Percentiles rank a stretch among this genome's conserved stretches.
Conservation (phyloP, 495 filamentous ascomycete species). For the Daldinia loculata region DNA sequence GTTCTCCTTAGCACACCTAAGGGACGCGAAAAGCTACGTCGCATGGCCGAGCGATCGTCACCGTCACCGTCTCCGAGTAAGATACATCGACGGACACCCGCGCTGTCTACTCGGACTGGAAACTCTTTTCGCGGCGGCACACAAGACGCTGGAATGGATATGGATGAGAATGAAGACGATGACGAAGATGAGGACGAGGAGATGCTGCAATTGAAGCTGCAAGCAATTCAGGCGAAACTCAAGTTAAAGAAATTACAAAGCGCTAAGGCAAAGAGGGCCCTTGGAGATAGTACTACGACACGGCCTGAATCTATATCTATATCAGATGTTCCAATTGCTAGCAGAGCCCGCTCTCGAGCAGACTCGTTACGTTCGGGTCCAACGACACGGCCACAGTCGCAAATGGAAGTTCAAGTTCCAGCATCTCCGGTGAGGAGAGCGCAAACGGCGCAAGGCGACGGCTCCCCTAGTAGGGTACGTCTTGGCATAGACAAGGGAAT, state of each 20-base stretch:
- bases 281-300: conserved; percentile 37
- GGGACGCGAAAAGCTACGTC: conserved; percentile 74
- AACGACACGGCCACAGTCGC: conserved; percentile 47
- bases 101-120: conserved; percentile 24
- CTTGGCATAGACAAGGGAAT: conserved; percentile 92
- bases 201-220: conserved; percentile 80
- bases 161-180: conserved; percentile 69
- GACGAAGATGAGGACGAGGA: conserved; percentile 91
- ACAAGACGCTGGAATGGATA: conserved; percentile 49
- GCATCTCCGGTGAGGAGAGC: conserved; percentile 74
- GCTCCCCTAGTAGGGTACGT: conserved; percentile 79
- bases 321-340: conserved; percentile 30
- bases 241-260: conserved; percentile 89
- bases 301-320: conserved; percentile 33
- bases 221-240: conserved; percentile 84
- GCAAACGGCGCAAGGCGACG: conserved; percentile 58
- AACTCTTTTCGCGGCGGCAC: conserved; percentile 24
- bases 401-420: conserved; percentile 74
- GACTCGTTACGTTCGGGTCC: conserved; percentile 28
- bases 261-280: conserved; percentile 53
- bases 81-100: conserved; percentile 19
- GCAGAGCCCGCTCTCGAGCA: conserved; percentile 35
- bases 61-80: conserved; percentile 69
- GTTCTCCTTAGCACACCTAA: conserved; percentile 82
- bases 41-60: conserved; percentile 68